phyloP scores from a whole-genome alignment of 163 green algal genomes.

The Coccomyxa subellipsoidea region DNA sequence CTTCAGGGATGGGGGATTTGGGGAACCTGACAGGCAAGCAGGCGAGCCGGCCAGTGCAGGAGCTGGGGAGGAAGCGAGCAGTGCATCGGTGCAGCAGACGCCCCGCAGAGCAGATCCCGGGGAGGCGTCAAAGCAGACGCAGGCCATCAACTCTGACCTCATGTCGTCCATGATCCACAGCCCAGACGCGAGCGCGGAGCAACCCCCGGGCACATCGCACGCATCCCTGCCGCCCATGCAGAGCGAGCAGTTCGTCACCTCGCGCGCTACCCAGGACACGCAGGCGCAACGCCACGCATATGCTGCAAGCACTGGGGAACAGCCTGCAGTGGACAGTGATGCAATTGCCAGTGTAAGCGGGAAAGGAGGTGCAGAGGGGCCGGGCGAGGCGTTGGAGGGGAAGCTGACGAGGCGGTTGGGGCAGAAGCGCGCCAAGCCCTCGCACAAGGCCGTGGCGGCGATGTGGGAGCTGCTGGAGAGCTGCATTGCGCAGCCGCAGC shows the following conservation, averaged over 20 bases:
- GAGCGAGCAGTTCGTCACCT: not conserved
- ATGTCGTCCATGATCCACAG: not conserved
- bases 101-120: not conserved
- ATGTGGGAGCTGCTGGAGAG: conserved; percentile 53
- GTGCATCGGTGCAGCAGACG: not conserved
- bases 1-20: not conserved
- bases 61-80: not conserved
- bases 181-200: not conserved
- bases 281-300: not conserved
- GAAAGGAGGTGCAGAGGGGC: not conserved
- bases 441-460: conserved; percentile 38
- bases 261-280: not conserved
- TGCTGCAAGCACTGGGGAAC: not conserved
- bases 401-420: conserved; percentile 8
- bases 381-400: not conserved
- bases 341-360: not conserved
- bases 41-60: not conserved
- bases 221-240: not conserved
- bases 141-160: not conserved
- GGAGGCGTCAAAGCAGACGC: not conserved
- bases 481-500: conserved; percentile 29
- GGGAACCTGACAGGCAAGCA: not conserved
- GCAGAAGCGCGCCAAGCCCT: not conserved
- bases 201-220: not conserved
- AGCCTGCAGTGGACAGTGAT: not conserved